phyloP scores from a whole-genome alignment of 2,329 filamentous ascomycete genomes.

The Tetracladium maxilliforme region DNA sequence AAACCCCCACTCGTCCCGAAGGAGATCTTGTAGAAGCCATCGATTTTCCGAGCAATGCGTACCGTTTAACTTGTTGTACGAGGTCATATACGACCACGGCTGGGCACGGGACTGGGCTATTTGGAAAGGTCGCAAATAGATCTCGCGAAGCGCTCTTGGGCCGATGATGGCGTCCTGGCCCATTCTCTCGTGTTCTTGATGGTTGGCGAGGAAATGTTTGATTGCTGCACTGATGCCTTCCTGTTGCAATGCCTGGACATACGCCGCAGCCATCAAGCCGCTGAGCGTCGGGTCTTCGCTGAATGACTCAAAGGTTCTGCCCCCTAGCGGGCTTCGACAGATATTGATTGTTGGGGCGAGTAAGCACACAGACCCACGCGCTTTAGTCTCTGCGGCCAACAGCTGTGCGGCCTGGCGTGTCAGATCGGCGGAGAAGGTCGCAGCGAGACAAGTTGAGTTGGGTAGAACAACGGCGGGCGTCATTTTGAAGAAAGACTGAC shows the following conservation, averaged over 20 bases:
- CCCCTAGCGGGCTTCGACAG: slow-evolving; percentile 43
- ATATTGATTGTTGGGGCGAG: slow-evolving; percentile 51
- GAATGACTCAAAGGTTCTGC: slow-evolving; percentile 44
- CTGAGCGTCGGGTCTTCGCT: slow-evolving; percentile 42
- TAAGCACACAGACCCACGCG: slow-evolving; percentile 41
- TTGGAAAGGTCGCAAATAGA: slow-evolving; percentile 43
- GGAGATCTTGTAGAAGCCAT: slow-evolving; percentile 31
- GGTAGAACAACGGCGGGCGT: slow-evolving; percentile 44
- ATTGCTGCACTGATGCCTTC: slow-evolving; percentile 39
- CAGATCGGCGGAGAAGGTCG: slow-evolving; percentile 40
- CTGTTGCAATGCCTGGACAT: slow-evolving; percentile 39
- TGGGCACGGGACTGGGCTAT: slow-evolving; percentile 32
- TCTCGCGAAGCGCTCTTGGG: slow-evolving; percentile 39
- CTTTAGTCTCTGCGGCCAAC: slow-evolving; percentile 36
- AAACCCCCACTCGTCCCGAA: slow-evolving; percentile 42
- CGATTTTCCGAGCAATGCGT: slow-evolving; percentile 37
- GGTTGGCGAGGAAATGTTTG: slow-evolving; percentile 48
- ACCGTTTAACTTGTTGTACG: slow-evolving; percentile 44
- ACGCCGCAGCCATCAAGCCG: slow-evolving; percentile 35
- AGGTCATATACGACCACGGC: slow-evolving; percentile 41
- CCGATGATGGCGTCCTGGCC: slow-evolving; percentile 38
- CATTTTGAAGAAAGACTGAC: slow-evolving; percentile 54
- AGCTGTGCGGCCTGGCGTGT: slow-evolving; percentile 32
- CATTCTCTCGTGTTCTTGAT: slow-evolving; percentile 43
- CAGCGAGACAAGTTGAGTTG: slow-evolving; percentile 39